Base-by-base conservation (phyloP, 805 yeast species). In the Wickerhamomyces subpelliculosus region DNA sequence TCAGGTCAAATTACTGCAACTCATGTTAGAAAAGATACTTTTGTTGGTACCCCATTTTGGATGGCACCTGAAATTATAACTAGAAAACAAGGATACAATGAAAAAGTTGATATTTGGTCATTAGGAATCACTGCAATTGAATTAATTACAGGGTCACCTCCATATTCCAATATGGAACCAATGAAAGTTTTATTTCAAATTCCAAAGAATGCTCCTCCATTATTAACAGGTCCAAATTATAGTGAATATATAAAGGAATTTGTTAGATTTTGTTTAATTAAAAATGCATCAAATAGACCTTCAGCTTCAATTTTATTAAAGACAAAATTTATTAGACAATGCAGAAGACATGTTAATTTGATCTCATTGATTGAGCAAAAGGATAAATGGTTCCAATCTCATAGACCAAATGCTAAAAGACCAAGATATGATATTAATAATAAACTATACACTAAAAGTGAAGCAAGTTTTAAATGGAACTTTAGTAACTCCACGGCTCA, bases 61-160 rank as follows among this genome's bases (percentile, higher is more conserved):
- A 89, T 90, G 97, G 98, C 98, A 0, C 98, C 98, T 0, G 98
- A 93, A 57, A 84, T 90, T n/a, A 83, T 93, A 32, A 57, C 67
- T 5, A 57, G 72, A 41, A 54, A 59, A 33, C 57, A 62, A 9
- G 95, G 93, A 1, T 88, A 93, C 58, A 73, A 84, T 53, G 84
- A 80, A 44, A 84, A 83, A 52, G 95, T 88, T 1, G 98, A 93
- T 55, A 84, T 93, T 37, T 93, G 98, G 98, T 87, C 96, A 0
- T 65, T 88, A 18, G 98, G 98, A 0, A 90, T 93, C 36, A 89
- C 97, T 0, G 78, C 85, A 1, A 83, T 85, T 51, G 98, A 93
- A 60, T 64, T 93, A 34, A 70, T 84, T 2, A 77, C 79, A 4
- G 97, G 97, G 1, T 61, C 68, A 9, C 95, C 96, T 0, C 98